Evolutionary conservation across 2,329 filamentous ascomycete genomes (phyloP).

Genomic region (Phaeomoniella chlamydospora): DNA sequence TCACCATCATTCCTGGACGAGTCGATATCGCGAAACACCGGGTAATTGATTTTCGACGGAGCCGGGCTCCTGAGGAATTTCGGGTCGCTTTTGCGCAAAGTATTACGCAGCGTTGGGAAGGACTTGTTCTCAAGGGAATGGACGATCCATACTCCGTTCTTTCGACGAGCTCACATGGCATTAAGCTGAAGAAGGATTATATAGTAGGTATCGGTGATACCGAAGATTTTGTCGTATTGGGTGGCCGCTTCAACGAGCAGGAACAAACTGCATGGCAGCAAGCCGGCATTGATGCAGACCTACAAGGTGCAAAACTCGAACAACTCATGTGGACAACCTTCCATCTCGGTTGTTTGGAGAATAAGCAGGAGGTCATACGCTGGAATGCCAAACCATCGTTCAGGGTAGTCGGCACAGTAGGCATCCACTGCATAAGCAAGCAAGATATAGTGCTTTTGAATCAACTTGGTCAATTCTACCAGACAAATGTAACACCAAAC

Average conservation of each 20-base stretch:
- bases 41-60: slow-evolving; percentile 49
- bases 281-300: neutral
- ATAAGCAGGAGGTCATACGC: slow-evolving; percentile 44
- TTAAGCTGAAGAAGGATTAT: slow-evolving; percentile 85
- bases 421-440: slow-evolving; percentile 31
- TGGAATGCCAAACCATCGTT: slow-evolving; percentile 42
- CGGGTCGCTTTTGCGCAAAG: slow-evolving; percentile 51
- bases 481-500: slow-evolving; percentile 20
- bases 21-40: slow-evolving; percentile 54
- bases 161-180: slow-evolving; percentile 38
- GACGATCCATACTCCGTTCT: slow-evolving; percentile 57
- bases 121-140: slow-evolving; percentile 62
- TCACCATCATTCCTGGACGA: slow-evolving; percentile 42
- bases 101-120: slow-evolving; percentile 56
- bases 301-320: too few relatives aligned
- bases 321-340: slow-evolving; percentile 65
- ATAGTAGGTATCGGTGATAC: slow-evolving; percentile 84
- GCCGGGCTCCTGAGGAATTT: slow-evolving; percentile 38
- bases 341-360: slow-evolving; percentile 60
- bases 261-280: neutral
- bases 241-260: slow-evolving; percentile 35
- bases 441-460: slow-evolving; percentile 36
- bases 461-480: slow-evolving; percentile 29
- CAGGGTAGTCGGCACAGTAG: slow-evolving; percentile 50
- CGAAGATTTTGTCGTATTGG: slow-evolving; percentile 86